These are phyloP conservation scores for Exophiala alcalophila DNA, from an alignment of 2,329 filamentous ascomycete genomes.

Conservation along the genomic window DNA sequence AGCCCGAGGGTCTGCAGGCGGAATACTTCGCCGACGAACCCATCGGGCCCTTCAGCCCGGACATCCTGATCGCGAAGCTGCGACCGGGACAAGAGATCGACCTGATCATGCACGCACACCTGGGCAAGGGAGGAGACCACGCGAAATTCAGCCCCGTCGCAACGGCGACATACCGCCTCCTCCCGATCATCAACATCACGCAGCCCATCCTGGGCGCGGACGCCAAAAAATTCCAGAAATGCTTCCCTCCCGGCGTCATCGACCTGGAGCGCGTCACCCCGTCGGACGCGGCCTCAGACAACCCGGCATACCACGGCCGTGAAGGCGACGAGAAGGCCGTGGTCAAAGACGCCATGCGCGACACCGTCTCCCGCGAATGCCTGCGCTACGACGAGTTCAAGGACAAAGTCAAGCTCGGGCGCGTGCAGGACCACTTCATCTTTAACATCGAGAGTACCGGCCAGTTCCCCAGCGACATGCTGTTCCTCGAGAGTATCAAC, in stretches of 20 bases:
- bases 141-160: constrained; percentile 96
- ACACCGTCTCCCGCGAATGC: constrained; percentile 92
- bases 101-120: constrained; percentile 87
- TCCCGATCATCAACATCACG: constrained; percentile 82
- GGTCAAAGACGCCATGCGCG: constrained; percentile 82
- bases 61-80: constrained; percentile 92
- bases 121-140: constrained; percentile 90
- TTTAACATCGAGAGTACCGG: constrained; percentile 93
- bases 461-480: constrained; percentile 88
- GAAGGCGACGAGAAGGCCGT: constrained; percentile 83
- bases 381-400: constrained; percentile 89
- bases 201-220: constrained; percentile 81
- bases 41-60: constrained; percentile 78
- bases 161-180: constrained; percentile 85
- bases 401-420: constrained; percentile 89
- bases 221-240: constrained; percentile 82
- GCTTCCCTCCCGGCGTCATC: constrained; percentile 88
- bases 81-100: constrained; percentile 84
- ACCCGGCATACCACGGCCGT: constrained; percentile 68
- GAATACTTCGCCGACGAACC: constrained; percentile 60
- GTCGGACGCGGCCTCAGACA: constrained; percentile 59
- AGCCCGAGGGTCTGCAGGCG: constrained; percentile 66
- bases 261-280: constrained; percentile 68
- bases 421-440: constrained; percentile 93
- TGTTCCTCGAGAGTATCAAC: constrained; percentile 87